These are phyloP conservation scores for Populus ilicifolia DNA, from an alignment of 345 rosid genomes.

Conservation along the genomic window DNA sequence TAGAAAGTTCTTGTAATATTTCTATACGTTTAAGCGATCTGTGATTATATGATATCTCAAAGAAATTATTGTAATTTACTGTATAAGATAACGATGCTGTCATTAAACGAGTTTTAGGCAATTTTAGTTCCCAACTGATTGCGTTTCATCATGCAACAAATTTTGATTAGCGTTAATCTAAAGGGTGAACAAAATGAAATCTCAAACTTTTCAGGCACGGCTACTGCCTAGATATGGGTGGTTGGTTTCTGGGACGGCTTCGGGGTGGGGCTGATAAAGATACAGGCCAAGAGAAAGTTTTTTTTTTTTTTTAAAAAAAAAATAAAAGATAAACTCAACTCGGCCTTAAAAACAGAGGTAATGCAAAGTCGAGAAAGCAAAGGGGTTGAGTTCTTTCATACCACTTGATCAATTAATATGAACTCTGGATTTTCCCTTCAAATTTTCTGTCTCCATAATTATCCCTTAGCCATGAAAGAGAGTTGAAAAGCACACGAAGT, in stretches of 20 bases:
- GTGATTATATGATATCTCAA: too few relatives aligned
- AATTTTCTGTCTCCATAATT: background rate
- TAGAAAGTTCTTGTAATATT: too few relatives aligned
- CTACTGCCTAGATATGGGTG: background rate
- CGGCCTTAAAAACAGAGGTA: background rate
- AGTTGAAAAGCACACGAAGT: constrained; percentile 1
- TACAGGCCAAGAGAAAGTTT: background rate
- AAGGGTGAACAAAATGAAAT: background rate
- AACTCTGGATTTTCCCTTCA: background rate
- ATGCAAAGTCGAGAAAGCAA: background rate
- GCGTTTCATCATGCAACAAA: background rate
- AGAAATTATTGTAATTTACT: too few relatives aligned
- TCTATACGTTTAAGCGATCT: too few relatives aligned
- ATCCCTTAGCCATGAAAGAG: background rate
- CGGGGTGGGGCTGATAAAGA: background rate
- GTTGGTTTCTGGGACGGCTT: background rate
- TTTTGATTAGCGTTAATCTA: background rate
- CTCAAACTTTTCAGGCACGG: background rate
- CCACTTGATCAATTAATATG: background rate
- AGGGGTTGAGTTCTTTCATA: background rate
- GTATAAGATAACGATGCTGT: background rate
- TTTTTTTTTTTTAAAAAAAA: too few relatives aligned
- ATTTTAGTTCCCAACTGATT: background rate
- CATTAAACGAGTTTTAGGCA: background rate
- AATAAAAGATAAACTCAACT: background rate